These are phyloP conservation scores for Nannochloropsis oceanica DNA, from an alignment of 108 stramenopile species.

Conservation along the genomic window DNA sequence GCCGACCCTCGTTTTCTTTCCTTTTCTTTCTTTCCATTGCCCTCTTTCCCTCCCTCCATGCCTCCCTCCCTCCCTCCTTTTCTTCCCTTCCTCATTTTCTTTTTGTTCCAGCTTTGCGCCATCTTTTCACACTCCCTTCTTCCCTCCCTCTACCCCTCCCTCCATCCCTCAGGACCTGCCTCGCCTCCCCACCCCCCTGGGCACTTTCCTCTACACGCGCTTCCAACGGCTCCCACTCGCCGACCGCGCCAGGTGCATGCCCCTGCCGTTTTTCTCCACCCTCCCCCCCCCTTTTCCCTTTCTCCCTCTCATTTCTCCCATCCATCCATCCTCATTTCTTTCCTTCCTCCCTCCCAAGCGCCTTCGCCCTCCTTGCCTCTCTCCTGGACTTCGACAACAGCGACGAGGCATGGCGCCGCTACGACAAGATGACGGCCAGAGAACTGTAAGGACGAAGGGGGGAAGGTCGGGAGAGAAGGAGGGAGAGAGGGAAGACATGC, in stretches of 20 bases:
- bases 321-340: too few relatives aligned
- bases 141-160: too few relatives aligned
- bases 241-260: conserved; percentile 49
- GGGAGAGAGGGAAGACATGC: neutral
- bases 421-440: too few relatives aligned
- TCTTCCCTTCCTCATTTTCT: neutral
- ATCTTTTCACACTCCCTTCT: neutral
- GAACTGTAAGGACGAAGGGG: too few relatives aligned
- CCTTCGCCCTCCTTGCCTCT: neutral
- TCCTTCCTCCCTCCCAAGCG: too few relatives aligned
- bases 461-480: too few relatives aligned
- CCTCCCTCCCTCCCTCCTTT: neutral
- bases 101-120: neutral
- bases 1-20: neutral
- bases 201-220: conserved; percentile 40
- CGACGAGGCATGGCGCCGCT: conserved; percentile 41
- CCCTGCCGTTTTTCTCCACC: conserved; percentile 52
- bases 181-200: conserved; percentile 1
- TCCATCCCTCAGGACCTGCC: conserved; percentile 8
- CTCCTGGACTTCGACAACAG: conserved; percentile 53
- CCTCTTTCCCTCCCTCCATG: neutral
- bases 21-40: neutral
- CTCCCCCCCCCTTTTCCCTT: too few relatives aligned
- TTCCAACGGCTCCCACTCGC: conserved; percentile 42
- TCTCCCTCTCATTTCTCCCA: too few relatives aligned